These are phyloP conservation scores for Prosopis cineraria DNA, from an alignment of 306 rosid species.

Conservation along the genomic window DNA sequence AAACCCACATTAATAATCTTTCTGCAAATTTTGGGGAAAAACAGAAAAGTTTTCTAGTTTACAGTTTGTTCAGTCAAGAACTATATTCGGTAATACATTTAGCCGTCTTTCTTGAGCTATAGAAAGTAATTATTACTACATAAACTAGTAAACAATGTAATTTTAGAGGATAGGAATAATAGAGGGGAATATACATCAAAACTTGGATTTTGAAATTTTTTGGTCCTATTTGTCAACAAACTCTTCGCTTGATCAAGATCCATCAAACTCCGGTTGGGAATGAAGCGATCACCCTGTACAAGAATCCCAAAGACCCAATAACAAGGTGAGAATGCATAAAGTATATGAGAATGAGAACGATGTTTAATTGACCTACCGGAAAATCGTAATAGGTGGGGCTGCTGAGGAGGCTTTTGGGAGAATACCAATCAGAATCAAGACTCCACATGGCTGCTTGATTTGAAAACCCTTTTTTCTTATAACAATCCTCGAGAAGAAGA, in stretches of 20 bases:
- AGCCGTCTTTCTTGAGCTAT: not conserved
- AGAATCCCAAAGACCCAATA: not conserved
- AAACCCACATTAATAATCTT: not conserved
- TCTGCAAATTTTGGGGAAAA: not conserved
- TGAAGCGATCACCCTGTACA: slow-evolving; percentile 78
- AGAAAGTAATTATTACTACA: too few relatives aligned
- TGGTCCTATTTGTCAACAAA: slow-evolving; percentile 62
- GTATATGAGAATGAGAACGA: too few relatives aligned
- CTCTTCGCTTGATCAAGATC: slow-evolving; percentile 92
- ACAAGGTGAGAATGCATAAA: not conserved
- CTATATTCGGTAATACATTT: not conserved
- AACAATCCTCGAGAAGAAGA: slow-evolving; percentile 3
- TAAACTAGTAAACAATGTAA: not conserved
- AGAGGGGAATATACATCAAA: slow-evolving; percentile 43
- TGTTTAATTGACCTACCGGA: slow-evolving; percentile 45
- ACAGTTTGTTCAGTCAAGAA: not conserved
- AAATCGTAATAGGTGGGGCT: slow-evolving; percentile 58
- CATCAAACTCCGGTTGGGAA: slow-evolving; percentile 91
- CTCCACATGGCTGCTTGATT: slow-evolving; percentile 47
- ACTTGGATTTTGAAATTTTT: slow-evolving; percentile 31
- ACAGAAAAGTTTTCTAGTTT: not conserved
- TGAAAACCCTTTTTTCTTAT: not conserved
- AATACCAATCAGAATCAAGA: slow-evolving; percentile 66
- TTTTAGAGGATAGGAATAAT: not conserved
- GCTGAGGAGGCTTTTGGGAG: slow-evolving; percentile 67